Evolutionary conservation across 768 basidiomycete genomes (phyloP), one percentile per base, ranked within the genome.

Genomic region (Floccularia luteovirens): DNA sequence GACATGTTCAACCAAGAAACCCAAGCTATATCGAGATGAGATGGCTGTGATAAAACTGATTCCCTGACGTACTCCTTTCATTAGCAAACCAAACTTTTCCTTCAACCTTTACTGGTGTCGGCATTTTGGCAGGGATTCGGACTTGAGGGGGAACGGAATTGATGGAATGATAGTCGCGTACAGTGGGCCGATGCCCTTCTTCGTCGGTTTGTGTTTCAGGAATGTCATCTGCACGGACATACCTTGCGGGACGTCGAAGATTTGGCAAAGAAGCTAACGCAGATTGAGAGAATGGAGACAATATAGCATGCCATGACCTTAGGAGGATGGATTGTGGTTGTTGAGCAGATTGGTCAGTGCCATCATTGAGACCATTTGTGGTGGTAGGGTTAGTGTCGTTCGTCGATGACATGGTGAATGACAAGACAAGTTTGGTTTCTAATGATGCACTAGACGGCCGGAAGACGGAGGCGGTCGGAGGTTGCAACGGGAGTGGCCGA

Each of bases 51-150:
- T 5, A 12, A 38, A 13, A 37, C 24, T 38, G 38, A 39, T 36
- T 32, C 8, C 10, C n/a, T n/a, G 5, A 62, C 80, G 44, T 34
- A 91, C 89, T 91, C 55, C 90, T 68, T 61, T 97, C 92, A 54
- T 96, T 96, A 6, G 92, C 91, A 57, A 97, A 94, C 92, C 93
- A 97, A 35, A 97, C 92, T 54, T 97, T 97, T 16, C 79, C 82
- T 56, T 97, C 92, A 13, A 97, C 90, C 47, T 80, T 86, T 51
- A 97, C 69, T 0, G 82, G 77, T 1, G 85, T 84, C 0, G 83
- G 66, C 16, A 88, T 76, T 60, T 91, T 92, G 66, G 83, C 87
- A 0, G 89, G 89, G 0, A 90, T 72, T 25, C 82, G 69, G 25
- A 90, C 77, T 33, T 74, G 70, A 0, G 77, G 66, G 0, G 84